These are phyloP conservation scores for Botrytis galanthina DNA, from an alignment of 2,329 filamentous ascomycete genomes.

Conservation along the genomic window DNA sequence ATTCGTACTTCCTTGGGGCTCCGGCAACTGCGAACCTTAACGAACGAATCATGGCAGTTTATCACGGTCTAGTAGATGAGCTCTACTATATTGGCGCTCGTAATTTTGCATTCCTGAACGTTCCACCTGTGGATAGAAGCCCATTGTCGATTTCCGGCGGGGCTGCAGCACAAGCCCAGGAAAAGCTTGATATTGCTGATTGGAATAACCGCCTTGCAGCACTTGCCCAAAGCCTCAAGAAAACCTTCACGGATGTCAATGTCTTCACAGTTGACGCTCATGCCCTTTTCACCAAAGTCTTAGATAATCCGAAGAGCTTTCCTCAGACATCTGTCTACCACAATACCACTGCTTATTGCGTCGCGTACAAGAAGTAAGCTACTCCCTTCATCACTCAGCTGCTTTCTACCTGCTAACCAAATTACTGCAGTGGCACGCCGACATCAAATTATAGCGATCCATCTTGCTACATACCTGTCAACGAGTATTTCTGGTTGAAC, in stretches of 20 bases:
- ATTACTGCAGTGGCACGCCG: slow-evolving; percentile 45
- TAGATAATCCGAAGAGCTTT: slow-evolving; percentile 51
- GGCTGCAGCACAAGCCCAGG: slow-evolving; percentile 36
- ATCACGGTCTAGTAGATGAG: slow-evolving; percentile 43
- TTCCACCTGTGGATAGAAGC: slow-evolving; percentile 56
- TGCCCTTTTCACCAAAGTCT: slow-evolving; percentile 49
- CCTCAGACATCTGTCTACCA: slow-evolving; percentile 51
- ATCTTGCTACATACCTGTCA: slow-evolving; percentile 53
- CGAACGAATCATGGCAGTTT: slow-evolving; percentile 44
- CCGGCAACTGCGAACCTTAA: slow-evolving; percentile 40
- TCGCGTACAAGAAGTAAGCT: slow-evolving; percentile 52
- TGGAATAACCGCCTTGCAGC: slow-evolving; percentile 50
- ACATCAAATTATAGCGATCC: slow-evolving; percentile 42
- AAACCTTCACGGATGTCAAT: slow-evolving; percentile 43
- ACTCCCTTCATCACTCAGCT: neutral
- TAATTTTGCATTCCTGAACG: slow-evolving; percentile 59
- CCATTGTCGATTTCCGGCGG: slow-evolving; percentile 48
- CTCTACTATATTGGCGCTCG: slow-evolving; percentile 54
- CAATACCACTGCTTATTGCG: slow-evolving; percentile 56
- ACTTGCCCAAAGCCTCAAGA: slow-evolving; percentile 41
- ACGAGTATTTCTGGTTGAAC: slow-evolving; percentile 66
- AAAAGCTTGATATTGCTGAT: slow-evolving; percentile 47
- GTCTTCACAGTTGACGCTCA: slow-evolving; percentile 55
- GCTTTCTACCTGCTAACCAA: neutral
- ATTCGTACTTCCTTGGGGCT: slow-evolving; percentile 43